Conservation (phyloP, 2,329 filamentous ascomycete species). For the Claviceps sp. region DNA sequence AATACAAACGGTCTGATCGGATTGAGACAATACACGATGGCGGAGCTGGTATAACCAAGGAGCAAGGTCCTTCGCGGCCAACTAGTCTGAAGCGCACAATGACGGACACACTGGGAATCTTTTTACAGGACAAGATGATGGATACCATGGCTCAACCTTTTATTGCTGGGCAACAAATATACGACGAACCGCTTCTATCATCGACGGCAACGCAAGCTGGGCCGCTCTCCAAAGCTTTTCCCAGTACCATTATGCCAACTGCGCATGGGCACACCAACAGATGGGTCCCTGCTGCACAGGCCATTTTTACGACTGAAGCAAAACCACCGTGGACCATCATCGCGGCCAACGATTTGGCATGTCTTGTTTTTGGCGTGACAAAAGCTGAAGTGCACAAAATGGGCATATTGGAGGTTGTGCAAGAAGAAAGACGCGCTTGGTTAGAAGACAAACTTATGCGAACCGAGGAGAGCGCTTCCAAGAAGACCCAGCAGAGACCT, state of each 20-base stretch:
- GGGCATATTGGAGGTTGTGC: slow-evolving; percentile 89
- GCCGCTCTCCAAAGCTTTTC: slow-evolving; percentile 27
- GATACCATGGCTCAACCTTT: slow-evolving; percentile 80
- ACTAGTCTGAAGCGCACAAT: slow-evolving; percentile 70
- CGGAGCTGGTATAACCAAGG: slow-evolving; percentile 30
- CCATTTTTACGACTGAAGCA: slow-evolving; percentile 93
- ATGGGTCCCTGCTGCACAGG: slow-evolving; percentile 83
- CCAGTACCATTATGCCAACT: slow-evolving; percentile 38
- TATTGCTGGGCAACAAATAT: slow-evolving; percentile 28
- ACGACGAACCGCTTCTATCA: slow-evolving; percentile 27
- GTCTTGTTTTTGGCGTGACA: slow-evolving; percentile 97
- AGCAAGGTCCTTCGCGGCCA: slow-evolving; percentile 44
- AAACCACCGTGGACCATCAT: slow-evolving; percentile 89
- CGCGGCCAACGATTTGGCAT: slow-evolving; percentile 90
- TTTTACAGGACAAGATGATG: slow-evolving; percentile 68
- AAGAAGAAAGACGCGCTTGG: slow-evolving; percentile 79
- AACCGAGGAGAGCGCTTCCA: slow-evolving; percentile 24
- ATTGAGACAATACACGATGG: slow-evolving; percentile 43
- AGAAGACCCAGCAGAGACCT: slow-evolving; percentile 18
- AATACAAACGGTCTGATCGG: slow-evolving; percentile 37
- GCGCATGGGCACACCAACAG: slow-evolving; percentile 83
- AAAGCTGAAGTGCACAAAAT: slow-evolving; percentile 87
- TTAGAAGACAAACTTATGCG: slow-evolving; percentile 69
- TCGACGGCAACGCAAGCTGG: slow-evolving; percentile 27
- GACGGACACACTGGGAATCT: slow-evolving; percentile 66